Evolutionary conservation across 2,329 filamentous ascomycete species (phyloP), one percentile per base, ranked within the genome.

Genomic region (Teratosphaeria zuluensis): DNA sequence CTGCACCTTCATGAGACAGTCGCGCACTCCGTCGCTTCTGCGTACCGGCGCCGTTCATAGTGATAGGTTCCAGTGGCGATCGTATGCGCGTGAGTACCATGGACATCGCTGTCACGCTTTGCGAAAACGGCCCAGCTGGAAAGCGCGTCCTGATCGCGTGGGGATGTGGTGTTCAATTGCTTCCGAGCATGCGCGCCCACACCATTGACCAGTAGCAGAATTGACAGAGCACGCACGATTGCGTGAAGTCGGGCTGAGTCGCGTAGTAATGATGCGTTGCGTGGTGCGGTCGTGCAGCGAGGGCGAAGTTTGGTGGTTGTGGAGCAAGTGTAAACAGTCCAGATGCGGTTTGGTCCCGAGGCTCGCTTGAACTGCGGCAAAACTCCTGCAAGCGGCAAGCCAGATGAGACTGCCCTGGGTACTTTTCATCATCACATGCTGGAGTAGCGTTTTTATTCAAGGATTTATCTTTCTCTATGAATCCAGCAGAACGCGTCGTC

Each of bases 21-120:
- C 75, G 73, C 64, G 74, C 75, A 64, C 77, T 80, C 65, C 75
- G 71, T 66, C 78, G 71, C 71, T 77, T 76, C 68, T 73, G 73
- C 53, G 72, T 70, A 56, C 77, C 77, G 65, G 74, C 70, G 61
- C 76, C 75, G 64, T 75, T 72, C 78, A 80, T 80, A 62, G 72
- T 74, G 63, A 80, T 73, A 33, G 71, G 66, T 72, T 77, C 73
- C 61, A 80, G 68, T 60, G 78, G 78, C 58, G 70, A 69, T 62
- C 74, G 72, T 19, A 48, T 48, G 28, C 32, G 28, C 63, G 70
- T 68, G 56, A 74, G 62, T 60, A 73, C 64, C 57, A 72, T 68
- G 60, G 72, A 74, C 72, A 74, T 74, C 16, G 53, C 61, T 60
- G 59, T 56, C 24, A 53, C 55, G 42, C 48, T 57, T 51, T 19